Evolutionary conservation across 1,284 basidiomycete genomes (phyloP), one percentile per base, ranked within the genome.

Genomic region (Cutaneotrichosporon spelunceum): DNA sequence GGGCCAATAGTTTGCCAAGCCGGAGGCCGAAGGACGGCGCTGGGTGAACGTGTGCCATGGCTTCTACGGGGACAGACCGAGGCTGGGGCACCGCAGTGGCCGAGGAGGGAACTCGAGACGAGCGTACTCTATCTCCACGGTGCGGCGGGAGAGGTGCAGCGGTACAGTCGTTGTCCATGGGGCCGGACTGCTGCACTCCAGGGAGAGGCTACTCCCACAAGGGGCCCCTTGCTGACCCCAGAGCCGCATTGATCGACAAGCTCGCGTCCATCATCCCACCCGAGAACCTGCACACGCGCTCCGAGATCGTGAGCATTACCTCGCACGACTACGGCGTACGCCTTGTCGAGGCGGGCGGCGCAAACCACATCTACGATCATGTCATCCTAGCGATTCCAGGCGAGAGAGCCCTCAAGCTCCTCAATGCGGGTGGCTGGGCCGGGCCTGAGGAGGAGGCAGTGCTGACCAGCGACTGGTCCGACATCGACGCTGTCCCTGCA

Each of bases 381-480:
- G 87, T 93, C 58, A 87, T 92, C 53, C 78, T 93, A 42, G 88
- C 89, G 3, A 71, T 73, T 56, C 90, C 92, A 69, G 88, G 89
- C 0, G 87, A 91, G 69, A 83, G 84, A 0, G 83, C 85, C 0
- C 77, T 89, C 7, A 69, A 78, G 1, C 85, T 92, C 33, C 79
- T 91, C 1, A 77, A 81, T 34, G 79, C 80, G 0, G 87, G 87
- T 1, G 81, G 81, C 10, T 82, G 81, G 4, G 75, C 79, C n/a
- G 84, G 84, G 3, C 81, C 83, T n/a, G 89, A 91, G 73, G 80
- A 84, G 56, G 74, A 78, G 13, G 83, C 14, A 3, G 52, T 27
- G 36, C 48, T 57, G 19, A 10, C 9, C 19, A 48, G 26, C 34
- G n/a, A 29, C 16, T 33, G 30, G 34, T 1, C 34, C 19, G 56